Evolutionary conservation across 495 filamentous ascomycete genomes (phyloP), one percentile per base, ranked within the genome.

Genomic region (Cetradonia linearis): DNA sequence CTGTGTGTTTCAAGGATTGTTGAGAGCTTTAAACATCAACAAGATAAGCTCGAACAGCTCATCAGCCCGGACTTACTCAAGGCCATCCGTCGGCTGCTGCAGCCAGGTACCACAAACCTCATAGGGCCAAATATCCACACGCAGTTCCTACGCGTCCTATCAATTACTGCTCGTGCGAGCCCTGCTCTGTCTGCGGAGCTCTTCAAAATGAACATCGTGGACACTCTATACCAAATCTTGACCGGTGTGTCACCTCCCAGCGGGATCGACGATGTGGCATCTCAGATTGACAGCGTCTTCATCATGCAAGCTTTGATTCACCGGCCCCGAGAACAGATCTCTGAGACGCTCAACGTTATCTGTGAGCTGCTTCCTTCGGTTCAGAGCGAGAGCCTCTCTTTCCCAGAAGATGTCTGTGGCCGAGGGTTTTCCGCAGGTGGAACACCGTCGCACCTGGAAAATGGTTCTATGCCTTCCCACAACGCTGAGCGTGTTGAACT

Each of bases 221-320:
- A 99, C 69, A 99, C 93, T 1, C 79, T 99, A 13, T 97, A 96
- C 70, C 93, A 99, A 70, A 99, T 97, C 40, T 73, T 99, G 62
- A 99, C 94, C 1, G 93, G 94, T 37, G 88, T 99, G 1, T 99
- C 93, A 0, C 88, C 93, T 8, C 93, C 93, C 27, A 81, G 76
- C 64, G 87, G 87, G 46, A 79, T 78, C 6, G 88, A 94, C 20
- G 86, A 92, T 69, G 79, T 88, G 34, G 86, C 88, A n/a, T 74
- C 82, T 46, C 95, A 93, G 72, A 90, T 96, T 68, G 92, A 97
- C 73, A 95, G 88, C 68, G 92, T 97, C 31, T 83, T 99, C 53
- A 91, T 97, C 71, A 97, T 99, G 94, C 93, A 99, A 69, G 91
- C 93, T 34, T 74, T 99, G 66, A 96, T 99, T 57, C 94, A 97